Base-by-base conservation (phyloP, 805 yeast genomes). In the Yamadazyma kitorensis region DNA sequence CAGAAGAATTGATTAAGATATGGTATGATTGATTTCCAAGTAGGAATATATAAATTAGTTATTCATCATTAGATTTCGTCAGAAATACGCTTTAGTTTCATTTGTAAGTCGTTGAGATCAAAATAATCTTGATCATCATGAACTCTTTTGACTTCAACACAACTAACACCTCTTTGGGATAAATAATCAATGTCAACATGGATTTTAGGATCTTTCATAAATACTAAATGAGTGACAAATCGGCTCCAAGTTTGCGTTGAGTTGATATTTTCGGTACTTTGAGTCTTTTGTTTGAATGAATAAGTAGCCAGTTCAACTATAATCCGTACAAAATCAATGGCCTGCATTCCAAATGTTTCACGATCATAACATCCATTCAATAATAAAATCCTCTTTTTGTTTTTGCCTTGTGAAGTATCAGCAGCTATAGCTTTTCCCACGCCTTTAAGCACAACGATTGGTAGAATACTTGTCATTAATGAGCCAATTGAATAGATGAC, bases 1-100 rank as follows among this genome's bases (percentile, higher is more conserved):
- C 95, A n/a, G 98, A 93, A 58, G 99, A 93, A 63, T 74, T 93
- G 59, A 93, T 93, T 57, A 93, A 93, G 63, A 87, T 93, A 79
- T 93, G 97, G 97, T 89, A 88, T 52, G 97, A 89, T 59, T 89
- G 57, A 57, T 16, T 17, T 5, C n/a, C 23, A n/a, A 17, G 22
- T 24, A 10, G 22, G 12, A 15, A 18, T 24, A 21, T 15, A 36
- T 29, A 29, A 12, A 29, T 16, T 6, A 13, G 9, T n/a, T 8
- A 20, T 8, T 18, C n/a, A 8, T 26, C 25, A 32, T 25, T 9
- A 16, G n/a, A n/a, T n/a, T n/a, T n/a, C n/a, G n/a, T n/a, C n/a
- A n/a, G 30, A 16, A 27, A 27, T 19, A 17, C 17, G 11, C 3
- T 41, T 36, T 31, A 65, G 49, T 27, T 52, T 50, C 5, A 17